Conservation (phyloP, 2,329 filamentous ascomycete species). For the Venturia nashicola region DNA sequence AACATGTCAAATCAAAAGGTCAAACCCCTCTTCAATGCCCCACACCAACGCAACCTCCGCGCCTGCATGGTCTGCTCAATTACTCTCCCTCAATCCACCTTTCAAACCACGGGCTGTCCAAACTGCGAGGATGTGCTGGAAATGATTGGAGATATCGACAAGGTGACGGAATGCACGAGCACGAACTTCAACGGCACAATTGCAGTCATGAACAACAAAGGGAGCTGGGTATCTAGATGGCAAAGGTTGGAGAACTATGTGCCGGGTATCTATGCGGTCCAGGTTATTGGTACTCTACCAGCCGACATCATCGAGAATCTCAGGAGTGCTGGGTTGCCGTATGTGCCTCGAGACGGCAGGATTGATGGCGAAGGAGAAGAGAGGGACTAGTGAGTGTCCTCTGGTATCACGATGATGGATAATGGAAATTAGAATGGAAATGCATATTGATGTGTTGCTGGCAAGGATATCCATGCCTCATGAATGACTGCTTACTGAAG, state of each 20-base stretch:
- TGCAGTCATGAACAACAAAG: slow-evolving; percentile 66
- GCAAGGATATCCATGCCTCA: neutral
- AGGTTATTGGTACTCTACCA: slow-evolving; percentile 68
- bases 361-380: slow-evolving; percentile 1
- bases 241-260: slow-evolving; percentile 84
- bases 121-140: slow-evolving; percentile 93
- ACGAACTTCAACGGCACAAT: slow-evolving; percentile 93
- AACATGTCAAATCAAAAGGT: neutral
- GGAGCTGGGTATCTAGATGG: slow-evolving; percentile 94
- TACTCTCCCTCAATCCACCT: slow-evolving; percentile 72
- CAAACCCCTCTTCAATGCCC: slow-evolving; percentile 1
- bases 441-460: neutral
- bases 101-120: slow-evolving; percentile 77
- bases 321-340: slow-evolving; percentile 48
- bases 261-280: slow-evolving; percentile 82
- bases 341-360: slow-evolving; percentile 38
- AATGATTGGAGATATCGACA: slow-evolving; percentile 64
- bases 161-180: slow-evolving; percentile 85
- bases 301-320: slow-evolving; percentile 43
- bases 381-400: neutral
- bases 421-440: neutral
- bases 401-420: neutral
- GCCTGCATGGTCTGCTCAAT: slow-evolving; percentile 99
- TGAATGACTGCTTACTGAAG: neutral
- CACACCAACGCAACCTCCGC: slow-evolving; percentile 56